These are phyloP conservation scores for Catunica adiposa DNA, from an alignment of 2,329 filamentous ascomycete genomes.

Conservation along the genomic window DNA sequence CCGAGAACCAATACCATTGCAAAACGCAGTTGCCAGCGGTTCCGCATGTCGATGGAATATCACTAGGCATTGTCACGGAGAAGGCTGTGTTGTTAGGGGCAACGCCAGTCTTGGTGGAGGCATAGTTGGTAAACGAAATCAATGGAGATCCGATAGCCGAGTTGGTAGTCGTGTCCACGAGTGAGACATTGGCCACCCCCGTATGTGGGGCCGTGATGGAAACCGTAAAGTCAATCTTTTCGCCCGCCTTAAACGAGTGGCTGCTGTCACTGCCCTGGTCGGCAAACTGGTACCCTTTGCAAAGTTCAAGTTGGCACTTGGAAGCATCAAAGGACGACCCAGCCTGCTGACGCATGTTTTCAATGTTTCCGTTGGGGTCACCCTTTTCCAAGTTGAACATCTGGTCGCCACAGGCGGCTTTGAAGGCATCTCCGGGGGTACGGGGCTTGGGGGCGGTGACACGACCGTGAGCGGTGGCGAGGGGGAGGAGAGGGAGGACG, in stretches of 20 bases:
- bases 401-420: slow-evolving; percentile 27
- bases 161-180: slow-evolving; percentile 37
- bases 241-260: slow-evolving; percentile 27
- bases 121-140: slow-evolving; percentile 39
- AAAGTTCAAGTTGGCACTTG: slow-evolving; percentile 21
- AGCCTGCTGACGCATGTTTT: slow-evolving; percentile 21
- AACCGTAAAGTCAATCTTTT: slow-evolving; percentile 27
- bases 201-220: slow-evolving; percentile 29
- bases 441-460: slow-evolving; percentile 28
- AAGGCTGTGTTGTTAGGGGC: slow-evolving; percentile 29
- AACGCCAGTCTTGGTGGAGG: slow-evolving; percentile 26
- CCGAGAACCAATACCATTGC: slow-evolving; percentile 31
- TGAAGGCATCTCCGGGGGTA: slow-evolving; percentile 27
- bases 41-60: slow-evolving; percentile 19
- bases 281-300: slow-evolving; percentile 30
- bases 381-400: slow-evolving; percentile 22
- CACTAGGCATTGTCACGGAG: slow-evolving; percentile 24
- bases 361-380: slow-evolving; percentile 25
- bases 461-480: slow-evolving; percentile 28
- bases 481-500: slow-evolving; percentile 8
- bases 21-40: slow-evolving; percentile 23
- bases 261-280: slow-evolving; percentile 27
- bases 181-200: slow-evolving; percentile 36
- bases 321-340: slow-evolving; percentile 16
- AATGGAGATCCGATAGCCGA: slow-evolving; percentile 34